Conservation (phyloP, 1,139 yeast species). For the Saccharomyces hybrid region DNA sequence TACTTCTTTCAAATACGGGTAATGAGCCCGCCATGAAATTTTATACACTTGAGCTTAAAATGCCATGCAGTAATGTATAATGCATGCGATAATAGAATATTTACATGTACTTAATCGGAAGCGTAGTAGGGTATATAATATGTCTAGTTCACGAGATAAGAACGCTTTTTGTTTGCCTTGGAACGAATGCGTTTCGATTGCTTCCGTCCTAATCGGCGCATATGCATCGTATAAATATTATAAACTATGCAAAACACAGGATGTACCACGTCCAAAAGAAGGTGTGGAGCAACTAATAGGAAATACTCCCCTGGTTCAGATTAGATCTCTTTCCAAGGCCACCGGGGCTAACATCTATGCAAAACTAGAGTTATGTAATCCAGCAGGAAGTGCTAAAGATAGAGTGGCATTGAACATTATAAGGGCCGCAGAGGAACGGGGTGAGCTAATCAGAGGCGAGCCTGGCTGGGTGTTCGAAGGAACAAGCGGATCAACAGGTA, state of each 20-base stretch:
- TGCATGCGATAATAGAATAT: too few relatives aligned
- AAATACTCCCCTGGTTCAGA: slow-evolving; percentile 77
- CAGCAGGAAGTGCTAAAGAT: slow-evolving; percentile 95
- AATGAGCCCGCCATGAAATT: too few relatives aligned
- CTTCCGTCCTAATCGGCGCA: background rate
- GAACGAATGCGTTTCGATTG: background rate
- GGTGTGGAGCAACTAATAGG: slow-evolving; percentile 70
- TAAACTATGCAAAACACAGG: background rate
- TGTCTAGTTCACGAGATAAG: background rate
- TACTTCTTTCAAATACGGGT: too few relatives aligned
- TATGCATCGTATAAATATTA: background rate
- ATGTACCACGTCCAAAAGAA: slow-evolving; percentile 4
- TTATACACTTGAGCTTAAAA: too few relatives aligned
- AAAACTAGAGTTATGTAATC: slow-evolving; percentile 76
- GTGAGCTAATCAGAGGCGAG: slow-evolving; percentile 51
- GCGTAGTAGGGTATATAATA: background rate
- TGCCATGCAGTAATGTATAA: background rate
- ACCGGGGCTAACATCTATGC: slow-evolving; percentile 75
- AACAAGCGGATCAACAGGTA: slow-evolving; percentile 94
- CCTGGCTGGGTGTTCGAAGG: slow-evolving; percentile 66
- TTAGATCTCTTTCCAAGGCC: slow-evolving; percentile 60
- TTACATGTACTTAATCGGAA: background rate
- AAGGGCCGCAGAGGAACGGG: slow-evolving; percentile 53
- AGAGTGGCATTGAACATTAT: slow-evolving; percentile 85
- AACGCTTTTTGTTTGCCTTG: background rate